A percentile compares a stretch with the other conserved stretches of the same genome.
Evolutionary conservation across 345 rosid genomes (phyloP).

Genomic region (Salix purpurea): DNA sequence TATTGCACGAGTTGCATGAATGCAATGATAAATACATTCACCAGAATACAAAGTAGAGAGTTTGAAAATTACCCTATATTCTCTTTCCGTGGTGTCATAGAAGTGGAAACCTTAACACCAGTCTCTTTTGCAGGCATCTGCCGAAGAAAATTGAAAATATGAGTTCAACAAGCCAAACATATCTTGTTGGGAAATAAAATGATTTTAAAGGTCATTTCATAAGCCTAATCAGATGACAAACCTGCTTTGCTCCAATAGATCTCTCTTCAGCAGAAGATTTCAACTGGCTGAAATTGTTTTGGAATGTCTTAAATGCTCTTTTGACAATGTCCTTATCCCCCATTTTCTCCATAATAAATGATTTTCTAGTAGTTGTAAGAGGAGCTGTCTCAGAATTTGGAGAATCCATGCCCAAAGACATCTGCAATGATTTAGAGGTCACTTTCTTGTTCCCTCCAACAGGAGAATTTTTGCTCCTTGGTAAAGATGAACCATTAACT

Average conservation of each 20-base stretch:
- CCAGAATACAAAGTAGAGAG: constrained; percentile 14
- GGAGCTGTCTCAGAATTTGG: constrained; percentile 37
- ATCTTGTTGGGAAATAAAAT: neutral
- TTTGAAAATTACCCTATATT: constrained; percentile 56
- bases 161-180: neutral
- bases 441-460: constrained; percentile 46
- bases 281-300: constrained; percentile 44
- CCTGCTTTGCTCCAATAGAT: constrained; percentile 54
- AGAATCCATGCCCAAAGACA: constrained; percentile 54
- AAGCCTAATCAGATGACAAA: constrained; percentile 11
- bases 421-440: constrained; percentile 68
- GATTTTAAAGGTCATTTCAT: constrained; percentile 1
- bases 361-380: constrained; percentile 42
- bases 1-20: constrained; percentile 1
- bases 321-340: constrained; percentile 92
- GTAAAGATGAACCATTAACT: constrained; percentile 24
- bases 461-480: constrained; percentile 34
- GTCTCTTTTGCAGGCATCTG: constrained; percentile 44
- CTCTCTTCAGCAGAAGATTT: constrained; percentile 40
- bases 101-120: constrained; percentile 35
- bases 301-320: constrained; percentile 79
- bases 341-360: constrained; percentile 85
- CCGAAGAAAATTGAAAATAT: constrained; percentile 7
- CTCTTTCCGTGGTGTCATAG: constrained; percentile 37
- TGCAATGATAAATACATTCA: constrained; percentile 1